These are phyloP conservation scores for Penicillium samsonianum DNA, from an alignment of 495 filamentous ascomycete genomes.

Conservation along the genomic window DNA sequence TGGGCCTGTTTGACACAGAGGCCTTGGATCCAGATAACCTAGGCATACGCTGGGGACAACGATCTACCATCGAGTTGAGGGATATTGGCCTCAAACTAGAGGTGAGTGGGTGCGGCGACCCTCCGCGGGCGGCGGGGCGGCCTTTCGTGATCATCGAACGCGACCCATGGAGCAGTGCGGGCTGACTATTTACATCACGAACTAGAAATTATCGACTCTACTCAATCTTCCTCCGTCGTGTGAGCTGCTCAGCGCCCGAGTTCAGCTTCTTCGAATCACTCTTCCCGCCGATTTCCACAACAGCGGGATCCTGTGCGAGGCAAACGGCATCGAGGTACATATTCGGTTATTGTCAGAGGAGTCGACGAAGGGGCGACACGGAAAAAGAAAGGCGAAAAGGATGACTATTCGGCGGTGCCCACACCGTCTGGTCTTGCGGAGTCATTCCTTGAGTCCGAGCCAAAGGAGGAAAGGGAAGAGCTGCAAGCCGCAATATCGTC, in stretches of 20 bases:
- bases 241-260: conserved; percentile 66
- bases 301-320: conserved; percentile 74
- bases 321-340: conserved; percentile 73
- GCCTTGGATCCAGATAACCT: conserved; percentile 76
- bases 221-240: conserved; percentile 70
- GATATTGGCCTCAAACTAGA: conserved; percentile 76
- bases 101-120: conserved; percentile 46
- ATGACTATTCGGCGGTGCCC: conserved; percentile 46
- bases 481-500: conserved; percentile 75
- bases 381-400: conserved; percentile 7
- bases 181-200: conserved; percentile 18
- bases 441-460: conserved; percentile 83
- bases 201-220: conserved; percentile 71
- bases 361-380: conserved; percentile 11
- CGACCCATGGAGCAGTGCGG: neutral
- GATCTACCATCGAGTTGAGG: conserved; percentile 74
- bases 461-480: conserved; percentile 69
- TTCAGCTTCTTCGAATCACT: conserved; percentile 70
- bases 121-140: conserved; percentile 10
- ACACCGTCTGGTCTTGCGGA: conserved; percentile 82
- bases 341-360: conserved; percentile 46
- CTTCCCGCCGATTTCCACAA: conserved; percentile 80
- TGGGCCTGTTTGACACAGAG: conserved; percentile 81
- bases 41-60: conserved; percentile 74
- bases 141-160: conserved; percentile 4